Evolutionary conservation across 176 grass and related monocot genomes (phyloP).

Genomic region (Olyra latifolia): DNA sequence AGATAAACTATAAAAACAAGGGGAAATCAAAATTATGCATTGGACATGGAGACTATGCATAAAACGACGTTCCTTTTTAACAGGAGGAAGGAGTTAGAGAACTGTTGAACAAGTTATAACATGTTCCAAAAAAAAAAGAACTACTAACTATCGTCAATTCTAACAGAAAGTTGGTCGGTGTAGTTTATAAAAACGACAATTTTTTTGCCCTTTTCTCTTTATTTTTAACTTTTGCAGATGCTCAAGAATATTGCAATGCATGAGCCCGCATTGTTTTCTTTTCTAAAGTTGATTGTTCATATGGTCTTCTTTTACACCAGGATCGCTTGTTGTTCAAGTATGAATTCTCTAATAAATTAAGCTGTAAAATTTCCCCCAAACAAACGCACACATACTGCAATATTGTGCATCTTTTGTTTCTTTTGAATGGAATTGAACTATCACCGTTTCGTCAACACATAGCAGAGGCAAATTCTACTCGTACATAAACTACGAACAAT

Average conservation of each 20-base stretch:
- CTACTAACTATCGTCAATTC: too few relatives aligned
- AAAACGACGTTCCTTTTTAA: too few relatives aligned
- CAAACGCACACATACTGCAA: conserved; percentile 5
- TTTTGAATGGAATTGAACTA: not conserved
- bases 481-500: not conserved
- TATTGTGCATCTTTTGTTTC: not conserved
- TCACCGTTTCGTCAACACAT: not conserved
- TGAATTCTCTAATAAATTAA: not conserved
- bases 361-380: not conserved
- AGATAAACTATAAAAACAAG: too few relatives aligned
- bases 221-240: not conserved
- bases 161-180: not conserved
- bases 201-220: not conserved
- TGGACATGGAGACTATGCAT: too few relatives aligned
- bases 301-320: not conserved
- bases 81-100: too few relatives aligned
- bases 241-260: not conserved
- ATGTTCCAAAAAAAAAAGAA: not conserved
- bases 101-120: not conserved
- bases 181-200: not conserved
- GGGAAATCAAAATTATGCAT: too few relatives aligned
- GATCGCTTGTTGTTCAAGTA: conserved; percentile 37
- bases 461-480: not conserved
- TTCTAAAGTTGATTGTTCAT: not conserved
- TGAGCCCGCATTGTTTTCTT: not conserved